Evolutionary conservation across 2,329 filamentous ascomycete species (phyloP).

Genomic region (Stagonosporopsis rhizophila): DNA sequence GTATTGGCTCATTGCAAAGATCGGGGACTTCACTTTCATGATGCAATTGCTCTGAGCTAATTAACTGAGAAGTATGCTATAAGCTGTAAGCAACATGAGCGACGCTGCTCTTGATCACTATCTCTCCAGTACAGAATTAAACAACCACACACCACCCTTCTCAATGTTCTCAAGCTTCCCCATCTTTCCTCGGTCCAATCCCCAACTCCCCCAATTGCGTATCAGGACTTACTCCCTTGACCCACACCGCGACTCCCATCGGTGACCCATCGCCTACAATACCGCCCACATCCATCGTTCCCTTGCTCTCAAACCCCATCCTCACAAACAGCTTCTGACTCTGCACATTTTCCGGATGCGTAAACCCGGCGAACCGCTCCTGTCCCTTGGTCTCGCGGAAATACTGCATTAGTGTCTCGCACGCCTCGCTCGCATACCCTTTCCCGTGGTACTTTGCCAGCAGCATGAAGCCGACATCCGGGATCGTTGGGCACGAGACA

Average conservation of each 20-base stretch:
- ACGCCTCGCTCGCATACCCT: slow-evolving; percentile 34
- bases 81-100: not conserved
- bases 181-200: not conserved
- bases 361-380: slow-evolving; percentile 25
- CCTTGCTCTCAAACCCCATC: slow-evolving; percentile 30
- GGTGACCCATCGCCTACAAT: slow-evolving; percentile 7
- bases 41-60: not conserved
- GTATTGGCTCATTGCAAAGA: not conserved
- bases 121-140: not conserved
- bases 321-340: slow-evolving; percentile 28
- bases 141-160: not conserved
- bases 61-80: not conserved
- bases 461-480: slow-evolving; percentile 34
- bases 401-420: slow-evolving; percentile 18
- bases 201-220: slow-evolving; percentile 3
- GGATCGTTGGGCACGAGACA: slow-evolving; percentile 18
- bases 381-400: slow-evolving; percentile 16
- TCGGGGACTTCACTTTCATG: not conserved
- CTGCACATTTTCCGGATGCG: slow-evolving; percentile 23
- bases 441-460: slow-evolving; percentile 18
- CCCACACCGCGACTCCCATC: slow-evolving; percentile 19
- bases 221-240: slow-evolving; percentile 3
- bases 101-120: not conserved
- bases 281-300: slow-evolving; percentile 16
- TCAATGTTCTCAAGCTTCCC: not conserved